Base-by-base conservation (phyloP, 345 rosid species). In the Moricandia arvensis region DNA sequence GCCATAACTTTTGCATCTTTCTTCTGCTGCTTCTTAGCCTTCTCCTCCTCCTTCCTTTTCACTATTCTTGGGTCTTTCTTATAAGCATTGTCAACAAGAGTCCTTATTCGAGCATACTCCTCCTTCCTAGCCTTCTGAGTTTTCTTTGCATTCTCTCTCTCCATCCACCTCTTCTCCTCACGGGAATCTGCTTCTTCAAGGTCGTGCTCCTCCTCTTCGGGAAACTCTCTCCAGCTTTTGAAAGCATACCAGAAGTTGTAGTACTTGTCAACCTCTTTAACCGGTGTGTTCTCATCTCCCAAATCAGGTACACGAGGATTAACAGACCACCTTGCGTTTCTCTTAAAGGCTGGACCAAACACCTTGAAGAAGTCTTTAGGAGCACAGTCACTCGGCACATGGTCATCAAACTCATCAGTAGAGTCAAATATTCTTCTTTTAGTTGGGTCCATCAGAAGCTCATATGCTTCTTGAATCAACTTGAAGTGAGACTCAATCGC, bases 81-180 rank as follows among this genome's bases (percentile, higher is more conserved):
- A 65, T 95, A 89, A 4, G 99, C 96, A 69, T 90, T 91, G 82
- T 89, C 98, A 57, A 96, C 93, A 80, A 96, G 99, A 10, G 84
- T 49, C 16, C 96, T 89, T 7, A 96, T 73, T 29, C 99, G 78
- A n/a, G 74, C 91, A 81, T 91, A 81, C 45, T 96, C 99, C 80
- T 96, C 98, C 81, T 89, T 96, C 70, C 98, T 86, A 45, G 97
- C 98, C 82, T 86, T 93, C 66, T 87, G 91, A 1, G 97, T 62
- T 8, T 86, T 88, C 73, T 74, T 93, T 6, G 89, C 85, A 82
- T 96, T 96, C 84, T 96, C 97, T 82, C 91, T 91, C 85, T 93
- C 99, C 97, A 96, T 93, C 99, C 99, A 96, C 78, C 98, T 93
- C 84, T 59, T 87, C 51, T 96, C 98, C 37, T 96, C 98, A 74